A percentile compares a stretch with the other conserved stretches of the same genome.
phyloP scores from a whole-genome alignment of 2,329 filamentous ascomycete species.

The Aspergillus tanneri region DNA sequence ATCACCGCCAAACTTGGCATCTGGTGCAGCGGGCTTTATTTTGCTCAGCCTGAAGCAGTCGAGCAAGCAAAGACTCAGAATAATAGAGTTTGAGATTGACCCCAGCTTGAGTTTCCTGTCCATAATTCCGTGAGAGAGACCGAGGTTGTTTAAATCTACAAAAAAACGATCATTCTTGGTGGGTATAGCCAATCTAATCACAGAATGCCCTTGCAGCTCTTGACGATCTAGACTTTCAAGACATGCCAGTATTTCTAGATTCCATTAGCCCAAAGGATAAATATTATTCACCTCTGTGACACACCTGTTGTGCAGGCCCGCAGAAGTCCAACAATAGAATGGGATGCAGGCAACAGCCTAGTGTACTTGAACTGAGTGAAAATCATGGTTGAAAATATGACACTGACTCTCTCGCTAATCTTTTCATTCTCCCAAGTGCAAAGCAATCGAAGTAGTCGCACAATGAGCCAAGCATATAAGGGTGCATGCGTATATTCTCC shows the following conservation, averaged over 20 bases:
- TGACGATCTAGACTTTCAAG: slow-evolving; percentile 37
- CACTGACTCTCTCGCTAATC: slow-evolving; percentile 42
- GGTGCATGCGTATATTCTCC: slow-evolving; percentile 47
- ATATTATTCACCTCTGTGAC: slow-evolving; percentile 18
- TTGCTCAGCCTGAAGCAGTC: slow-evolving; percentile 28
- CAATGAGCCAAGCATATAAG: slow-evolving; percentile 55
- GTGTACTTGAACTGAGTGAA: slow-evolving; percentile 34
- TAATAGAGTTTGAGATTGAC: slow-evolving; percentile 26
- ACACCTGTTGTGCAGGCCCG: slow-evolving; percentile 39
- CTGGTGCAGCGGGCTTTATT: slow-evolving; percentile 7
- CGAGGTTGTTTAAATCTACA: slow-evolving; percentile 32
- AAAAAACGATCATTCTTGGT: slow-evolving; percentile 25
- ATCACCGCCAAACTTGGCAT: slow-evolving; percentile 18
- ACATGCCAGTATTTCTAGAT: slow-evolving; percentile 46
- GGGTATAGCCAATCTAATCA: slow-evolving; percentile 27
- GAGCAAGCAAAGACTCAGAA: slow-evolving; percentile 30
- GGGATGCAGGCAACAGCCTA: slow-evolving; percentile 29
- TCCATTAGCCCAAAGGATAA: slow-evolving; percentile 18
- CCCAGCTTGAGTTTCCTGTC: slow-evolving; percentile 27
- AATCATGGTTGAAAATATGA: slow-evolving; percentile 35
- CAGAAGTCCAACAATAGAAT: slow-evolving; percentile 34
- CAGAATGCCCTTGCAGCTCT: slow-evolving; percentile 7
- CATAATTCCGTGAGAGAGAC: slow-evolving; percentile 31
- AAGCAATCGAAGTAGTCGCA: slow-evolving; percentile 52
- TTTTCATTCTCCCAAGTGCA: slow-evolving; percentile 41